A percentile compares a stretch with the other conserved stretches of the same genome.
Conservation (phyloP, 441 rosid species). For the Populus hybrid region DNA sequence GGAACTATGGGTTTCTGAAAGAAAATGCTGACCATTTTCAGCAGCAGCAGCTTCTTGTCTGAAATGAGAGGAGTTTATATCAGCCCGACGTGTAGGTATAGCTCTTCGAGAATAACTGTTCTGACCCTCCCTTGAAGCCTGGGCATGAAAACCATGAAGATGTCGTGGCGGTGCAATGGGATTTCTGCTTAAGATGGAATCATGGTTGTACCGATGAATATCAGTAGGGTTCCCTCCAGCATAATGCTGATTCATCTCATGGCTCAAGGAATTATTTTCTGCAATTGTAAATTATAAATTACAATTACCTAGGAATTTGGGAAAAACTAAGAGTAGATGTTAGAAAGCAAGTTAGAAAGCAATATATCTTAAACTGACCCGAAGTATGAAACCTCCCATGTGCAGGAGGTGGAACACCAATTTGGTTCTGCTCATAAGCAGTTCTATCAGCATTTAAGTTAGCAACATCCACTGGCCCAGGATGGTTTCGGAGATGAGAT, state of each 20-base stretch:
- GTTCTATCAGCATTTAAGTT: constrained; percentile 13
- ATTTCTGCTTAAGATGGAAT: constrained; percentile 27
- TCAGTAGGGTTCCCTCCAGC: constrained; percentile 22
- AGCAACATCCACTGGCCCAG: background rate
- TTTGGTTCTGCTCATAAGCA: constrained; percentile 15
- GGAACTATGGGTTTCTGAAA: constrained; percentile 20
- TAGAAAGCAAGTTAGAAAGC: constrained; percentile 5
- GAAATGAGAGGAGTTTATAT: constrained; percentile 7
- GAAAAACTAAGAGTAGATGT: background rate
- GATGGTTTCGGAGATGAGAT: constrained; percentile 12
- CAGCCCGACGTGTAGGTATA: constrained; percentile 16
- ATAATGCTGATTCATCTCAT: constrained; percentile 22
- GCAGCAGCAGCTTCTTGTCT: constrained; percentile 17
- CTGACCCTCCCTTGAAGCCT: constrained; percentile 8
- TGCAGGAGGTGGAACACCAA: constrained; percentile 11
- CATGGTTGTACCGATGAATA: constrained; percentile 10
- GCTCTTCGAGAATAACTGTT: constrained; percentile 18
- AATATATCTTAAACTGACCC: constrained; percentile 24
- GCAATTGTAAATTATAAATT: constrained; percentile 15
- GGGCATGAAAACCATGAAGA: constrained; percentile 13
- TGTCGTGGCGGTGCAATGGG: constrained; percentile 17
- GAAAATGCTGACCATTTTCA: constrained; percentile 15
- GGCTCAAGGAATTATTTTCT: constrained; percentile 20
- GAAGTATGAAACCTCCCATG: constrained; percentile 19
- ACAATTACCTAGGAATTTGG: background rate